Percentiles rank a stretch among this genome's conserved stretches.
phyloP scores from a whole-genome alignment of 2,329 filamentous ascomycete genomes.

The Microcyclosporella mali region DNA sequence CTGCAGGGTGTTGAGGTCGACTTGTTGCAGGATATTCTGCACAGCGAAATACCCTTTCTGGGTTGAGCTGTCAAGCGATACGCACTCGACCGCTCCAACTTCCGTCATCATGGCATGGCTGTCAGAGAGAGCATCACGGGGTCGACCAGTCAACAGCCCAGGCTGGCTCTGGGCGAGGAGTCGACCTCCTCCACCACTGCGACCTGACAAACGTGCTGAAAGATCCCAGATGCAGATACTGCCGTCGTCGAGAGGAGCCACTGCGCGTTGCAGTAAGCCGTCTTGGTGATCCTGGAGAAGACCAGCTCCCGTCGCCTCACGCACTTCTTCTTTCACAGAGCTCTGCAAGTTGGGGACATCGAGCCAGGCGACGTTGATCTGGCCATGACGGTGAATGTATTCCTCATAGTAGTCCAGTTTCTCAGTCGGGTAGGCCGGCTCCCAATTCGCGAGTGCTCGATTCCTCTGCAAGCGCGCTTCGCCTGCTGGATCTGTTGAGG shows the following conservation, averaged over 20 bases:
- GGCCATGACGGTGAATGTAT: slow-evolving; percentile 74
- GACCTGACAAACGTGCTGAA: slow-evolving; percentile 16
- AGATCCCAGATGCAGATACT: slow-evolving; percentile 80
- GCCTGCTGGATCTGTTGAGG: slow-evolving; percentile 13
- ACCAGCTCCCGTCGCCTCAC: slow-evolving; percentile 69
- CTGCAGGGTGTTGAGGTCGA: slow-evolving; percentile 69
- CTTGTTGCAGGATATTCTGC: slow-evolving; percentile 68
- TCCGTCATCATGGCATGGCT: slow-evolving; percentile 59
- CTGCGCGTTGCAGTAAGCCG: slow-evolving; percentile 53
- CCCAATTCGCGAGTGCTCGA: slow-evolving; percentile 71
- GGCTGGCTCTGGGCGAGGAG: slow-evolving; percentile 60
- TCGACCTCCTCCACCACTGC: slow-evolving; percentile 41
- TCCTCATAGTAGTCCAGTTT: slow-evolving; percentile 79
- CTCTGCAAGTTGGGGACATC: slow-evolving; percentile 50
- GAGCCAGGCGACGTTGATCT: slow-evolving; percentile 70
- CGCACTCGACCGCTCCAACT: slow-evolving; percentile 68
- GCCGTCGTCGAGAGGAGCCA: slow-evolving; percentile 78
- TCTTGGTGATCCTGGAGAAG: slow-evolving; percentile 52
- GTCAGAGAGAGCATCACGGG: slow-evolving; percentile 40
- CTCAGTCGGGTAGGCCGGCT: slow-evolving; percentile 68
- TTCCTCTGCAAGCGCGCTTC: slow-evolving; percentile 26
- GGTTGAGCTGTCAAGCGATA: slow-evolving; percentile 65
- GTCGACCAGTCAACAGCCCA: slow-evolving; percentile 60
- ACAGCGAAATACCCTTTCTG: slow-evolving; percentile 74
- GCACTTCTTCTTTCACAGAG: slow-evolving; percentile 37